Percentiles rank a stretch among this genome's conserved stretches.
phyloP scores from a whole-genome alignment of 768 basidiomycete genomes.

The Hericium rajendrae region DNA sequence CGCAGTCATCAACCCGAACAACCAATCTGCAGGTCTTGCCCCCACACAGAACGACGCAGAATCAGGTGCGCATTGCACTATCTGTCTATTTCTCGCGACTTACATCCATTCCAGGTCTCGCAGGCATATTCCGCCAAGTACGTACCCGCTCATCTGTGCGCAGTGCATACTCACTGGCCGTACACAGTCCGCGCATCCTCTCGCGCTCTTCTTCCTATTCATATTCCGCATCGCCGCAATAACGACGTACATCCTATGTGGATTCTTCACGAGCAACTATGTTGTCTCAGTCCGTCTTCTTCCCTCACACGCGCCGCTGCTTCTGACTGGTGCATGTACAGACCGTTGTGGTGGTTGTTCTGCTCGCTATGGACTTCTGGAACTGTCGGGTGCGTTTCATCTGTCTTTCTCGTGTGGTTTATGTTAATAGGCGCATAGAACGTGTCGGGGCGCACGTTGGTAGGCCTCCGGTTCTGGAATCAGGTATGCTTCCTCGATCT shows the following conservation, averaged over 20 bases:
- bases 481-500: conserved; percentile 39
- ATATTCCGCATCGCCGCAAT: conserved; percentile 86
- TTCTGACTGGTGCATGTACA: conserved; percentile 17
- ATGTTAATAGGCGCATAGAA: conserved; percentile 44
- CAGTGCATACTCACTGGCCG: neutral
- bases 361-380: conserved; percentile 98
- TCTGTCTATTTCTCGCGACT: too few species aligned
- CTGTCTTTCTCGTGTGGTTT: neutral
- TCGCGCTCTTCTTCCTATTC: conserved; percentile 81
- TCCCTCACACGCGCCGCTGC: neutral
- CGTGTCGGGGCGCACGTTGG: conserved; percentile 86
- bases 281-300: conserved; percentile 71
- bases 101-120: conserved; percentile 37
- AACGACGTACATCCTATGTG: conserved; percentile 86
- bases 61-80: conserved; percentile 40
- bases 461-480: conserved; percentile 97
- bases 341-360: conserved; percentile 87
- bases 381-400: conserved; percentile 72
- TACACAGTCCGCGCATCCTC: conserved; percentile 64
- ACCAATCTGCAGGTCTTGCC: conserved; percentile 42
- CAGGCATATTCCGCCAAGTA: conserved; percentile 74
- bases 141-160: neutral
- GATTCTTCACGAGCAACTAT: conserved; percentile 82
- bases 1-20: conserved; percentile 40
- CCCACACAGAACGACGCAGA: conserved; percentile 61